These are phyloP conservation scores for Wallacemonas sp. DNA, from an alignment of 208 protist species.

Conservation along the genomic window DNA sequence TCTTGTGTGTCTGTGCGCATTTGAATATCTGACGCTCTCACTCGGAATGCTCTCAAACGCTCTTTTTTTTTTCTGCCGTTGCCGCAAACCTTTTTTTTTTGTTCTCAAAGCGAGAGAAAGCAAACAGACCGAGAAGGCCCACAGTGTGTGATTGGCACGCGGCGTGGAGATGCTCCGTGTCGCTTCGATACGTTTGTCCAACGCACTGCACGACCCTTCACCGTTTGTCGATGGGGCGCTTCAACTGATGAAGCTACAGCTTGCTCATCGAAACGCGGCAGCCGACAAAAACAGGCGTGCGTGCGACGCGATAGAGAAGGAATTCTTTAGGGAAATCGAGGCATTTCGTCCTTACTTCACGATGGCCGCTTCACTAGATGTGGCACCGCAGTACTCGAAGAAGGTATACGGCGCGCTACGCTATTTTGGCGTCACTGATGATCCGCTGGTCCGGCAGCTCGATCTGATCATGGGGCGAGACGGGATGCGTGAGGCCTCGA, in stretches of 20 bases:
- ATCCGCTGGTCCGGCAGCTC: constrained; percentile 83
- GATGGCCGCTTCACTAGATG: constrained; percentile 63
- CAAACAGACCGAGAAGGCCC: not conserved
- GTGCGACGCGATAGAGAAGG: constrained; percentile 69
- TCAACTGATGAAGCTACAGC: constrained; percentile 81
- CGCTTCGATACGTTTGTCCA: constrained; percentile 12
- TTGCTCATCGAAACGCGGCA: constrained; percentile 72
- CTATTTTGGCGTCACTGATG: constrained; percentile 80
- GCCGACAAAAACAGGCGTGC: constrained; percentile 54
- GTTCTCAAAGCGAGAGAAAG: not conserved
- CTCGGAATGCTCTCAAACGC: no score
- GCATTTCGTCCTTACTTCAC: constrained; percentile 81
- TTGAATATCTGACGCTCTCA: no score
- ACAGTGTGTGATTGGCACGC: not conserved
- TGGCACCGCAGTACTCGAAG: constrained; percentile 69
- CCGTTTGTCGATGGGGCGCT: constrained; percentile 78
- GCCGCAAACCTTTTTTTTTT: no score
- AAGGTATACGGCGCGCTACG: constrained; percentile 61
- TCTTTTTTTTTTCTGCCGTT: not conserved
- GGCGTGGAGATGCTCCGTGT: not conserved
- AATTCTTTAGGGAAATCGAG: constrained; percentile 82
- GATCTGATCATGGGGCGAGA: constrained; percentile 68
- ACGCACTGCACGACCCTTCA: constrained; percentile 42
- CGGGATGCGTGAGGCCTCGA: constrained; percentile 40
- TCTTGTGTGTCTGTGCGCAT: no score